Evolutionary conservation across 495 filamentous ascomycete species (phyloP).

Genomic region (Lindgomyces ingoldianus): DNA sequence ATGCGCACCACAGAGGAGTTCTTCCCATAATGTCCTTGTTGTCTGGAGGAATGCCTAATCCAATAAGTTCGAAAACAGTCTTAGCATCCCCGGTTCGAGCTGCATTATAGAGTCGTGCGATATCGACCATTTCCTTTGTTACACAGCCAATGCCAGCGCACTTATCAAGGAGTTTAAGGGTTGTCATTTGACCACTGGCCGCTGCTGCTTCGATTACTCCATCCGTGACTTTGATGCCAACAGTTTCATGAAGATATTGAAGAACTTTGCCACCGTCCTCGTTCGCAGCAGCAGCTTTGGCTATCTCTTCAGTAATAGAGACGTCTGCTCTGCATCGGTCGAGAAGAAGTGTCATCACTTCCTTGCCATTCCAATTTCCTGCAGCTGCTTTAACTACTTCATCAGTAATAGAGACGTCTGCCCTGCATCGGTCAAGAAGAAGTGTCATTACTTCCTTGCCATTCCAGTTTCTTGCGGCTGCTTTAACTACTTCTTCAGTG

Average conservation of each 20-base stretch:
- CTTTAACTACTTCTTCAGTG: constrained; percentile 13
- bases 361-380: constrained; percentile 18
- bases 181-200: constrained; percentile 14
- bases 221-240: constrained; percentile 13
- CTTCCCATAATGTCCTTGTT: constrained; percentile 13
- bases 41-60: constrained; percentile 17
- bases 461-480: constrained; percentile 19
- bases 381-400: constrained; percentile 23
- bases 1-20: constrained; percentile 16
- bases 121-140: constrained; percentile 13
- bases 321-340: constrained; percentile 11
- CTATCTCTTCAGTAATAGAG: constrained; percentile 15
- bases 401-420: constrained; percentile 31
- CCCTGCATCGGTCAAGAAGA: too few species aligned
- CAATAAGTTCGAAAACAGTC: constrained; percentile 11
- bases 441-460: constrained; percentile 28
- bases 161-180: constrained; percentile 14
- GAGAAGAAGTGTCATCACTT: constrained; percentile 23
- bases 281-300: constrained; percentile 10
- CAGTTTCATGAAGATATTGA: constrained; percentile 4
- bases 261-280: constrained; percentile 3
- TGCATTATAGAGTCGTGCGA: constrained; percentile 18
- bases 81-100: constrained; percentile 12
- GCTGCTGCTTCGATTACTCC: constrained; percentile 17
- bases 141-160: neutral